phyloP scores from a whole-genome alignment of 306 rosid genomes.

The Dicorynia guianensis region DNA sequence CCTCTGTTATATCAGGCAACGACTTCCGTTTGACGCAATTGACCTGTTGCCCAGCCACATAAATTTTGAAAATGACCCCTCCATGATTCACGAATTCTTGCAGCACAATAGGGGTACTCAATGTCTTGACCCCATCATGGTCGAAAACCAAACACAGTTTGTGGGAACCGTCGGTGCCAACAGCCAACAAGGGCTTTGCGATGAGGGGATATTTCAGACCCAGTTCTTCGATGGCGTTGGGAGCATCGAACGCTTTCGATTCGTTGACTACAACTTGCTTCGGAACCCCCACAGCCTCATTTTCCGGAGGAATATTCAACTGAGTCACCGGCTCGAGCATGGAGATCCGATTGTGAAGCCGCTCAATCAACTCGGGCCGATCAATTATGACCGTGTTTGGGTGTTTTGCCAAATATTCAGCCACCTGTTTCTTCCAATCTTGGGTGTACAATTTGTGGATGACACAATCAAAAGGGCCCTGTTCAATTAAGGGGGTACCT shows the following conservation, averaged over 20 bases:
- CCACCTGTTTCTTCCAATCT: conserved; percentile 42
- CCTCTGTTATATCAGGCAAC: conserved; percentile 66
- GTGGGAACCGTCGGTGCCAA: conserved; percentile 52
- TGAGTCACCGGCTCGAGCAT: conserved; percentile 45
- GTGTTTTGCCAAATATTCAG: conserved; percentile 27
- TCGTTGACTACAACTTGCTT: conserved; percentile 34
- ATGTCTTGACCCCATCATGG: conserved; percentile 40
- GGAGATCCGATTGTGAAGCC: conserved; percentile 43
- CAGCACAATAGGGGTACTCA: conserved; percentile 50
- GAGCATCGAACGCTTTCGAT: background rate
- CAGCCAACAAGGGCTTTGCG: conserved; percentile 49
- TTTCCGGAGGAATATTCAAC: background rate
- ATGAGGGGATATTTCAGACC: conserved; percentile 42
- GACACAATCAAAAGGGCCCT: conserved; percentile 50
- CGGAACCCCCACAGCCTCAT: conserved; percentile 38
- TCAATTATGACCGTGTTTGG: conserved; percentile 47
- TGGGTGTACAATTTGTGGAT: conserved; percentile 47
- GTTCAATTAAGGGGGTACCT: conserved; percentile 36
- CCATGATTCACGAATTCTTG: conserved; percentile 82
- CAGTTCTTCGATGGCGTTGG: background rate
- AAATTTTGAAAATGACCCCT: conserved; percentile 74
- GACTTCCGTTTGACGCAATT: conserved; percentile 73
- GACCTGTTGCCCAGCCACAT: conserved; percentile 64
- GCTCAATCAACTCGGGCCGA: conserved; percentile 36
- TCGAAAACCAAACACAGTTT: conserved; percentile 57